Conservation (phyloP, 306 rosid genomes). For the Trifolium fragiferum region DNA sequence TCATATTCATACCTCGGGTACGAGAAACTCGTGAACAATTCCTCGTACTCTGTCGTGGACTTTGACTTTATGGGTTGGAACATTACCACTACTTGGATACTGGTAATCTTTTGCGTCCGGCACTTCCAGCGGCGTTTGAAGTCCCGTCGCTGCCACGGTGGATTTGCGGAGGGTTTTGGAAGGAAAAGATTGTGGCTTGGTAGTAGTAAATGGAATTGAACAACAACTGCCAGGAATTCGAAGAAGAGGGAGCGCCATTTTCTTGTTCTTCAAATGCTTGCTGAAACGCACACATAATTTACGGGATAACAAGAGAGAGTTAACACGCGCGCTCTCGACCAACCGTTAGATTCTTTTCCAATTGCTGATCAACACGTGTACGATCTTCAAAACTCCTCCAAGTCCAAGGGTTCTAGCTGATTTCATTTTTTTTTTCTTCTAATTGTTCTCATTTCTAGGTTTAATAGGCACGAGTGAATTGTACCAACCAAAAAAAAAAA, state of each 20-base stretch:
- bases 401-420: too few relatives aligned
- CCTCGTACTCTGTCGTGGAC: conserved; percentile 87
- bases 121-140: conserved; percentile 54
- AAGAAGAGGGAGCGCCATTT: conserved; percentile 62
- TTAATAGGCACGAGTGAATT: too few relatives aligned
- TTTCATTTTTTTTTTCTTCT: too few relatives aligned
- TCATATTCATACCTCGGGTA: conserved; percentile 70
- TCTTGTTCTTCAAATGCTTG: not conserved
- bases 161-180: conserved; percentile 52
- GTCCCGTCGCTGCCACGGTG: conserved; percentile 57
- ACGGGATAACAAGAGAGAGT: conserved; percentile 42
- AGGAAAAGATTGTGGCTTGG: conserved; percentile 32
- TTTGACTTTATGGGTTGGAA: conserved; percentile 78
- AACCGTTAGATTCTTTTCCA: conserved; percentile 46
- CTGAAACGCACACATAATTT: not conserved
- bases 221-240: conserved; percentile 57
- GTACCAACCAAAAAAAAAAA: too few relatives aligned
- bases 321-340: conserved; percentile 22
- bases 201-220: conserved; percentile 39
- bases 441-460: too few relatives aligned
- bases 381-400: not conserved
- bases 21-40: conserved; percentile 80
- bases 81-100: conserved; percentile 44
- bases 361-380: conserved; percentile 36
- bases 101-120: conserved; percentile 38